Conservation (phyloP, 257 asterid genomes). For the Cruciata laevipes region DNA sequence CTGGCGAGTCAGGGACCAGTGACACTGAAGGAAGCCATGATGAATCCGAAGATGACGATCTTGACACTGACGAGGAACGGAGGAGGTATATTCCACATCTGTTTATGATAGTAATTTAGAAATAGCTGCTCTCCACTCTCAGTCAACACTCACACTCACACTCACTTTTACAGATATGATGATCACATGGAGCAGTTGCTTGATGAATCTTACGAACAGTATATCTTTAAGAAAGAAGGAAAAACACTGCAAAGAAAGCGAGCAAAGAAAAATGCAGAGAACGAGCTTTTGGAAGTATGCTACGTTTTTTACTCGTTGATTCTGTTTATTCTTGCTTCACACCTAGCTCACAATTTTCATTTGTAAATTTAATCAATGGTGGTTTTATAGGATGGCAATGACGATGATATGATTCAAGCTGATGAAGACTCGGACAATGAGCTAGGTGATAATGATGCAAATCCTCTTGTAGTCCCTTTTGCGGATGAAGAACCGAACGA, state of each 20-base stretch:
- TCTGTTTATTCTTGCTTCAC: neutral
- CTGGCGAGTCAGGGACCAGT: constrained; percentile 43
- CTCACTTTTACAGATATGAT: constrained; percentile 50
- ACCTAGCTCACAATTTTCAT: neutral
- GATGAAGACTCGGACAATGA: constrained; percentile 75
- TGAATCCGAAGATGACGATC: constrained; percentile 45
- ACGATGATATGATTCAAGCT: constrained; percentile 29
- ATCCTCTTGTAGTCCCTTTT: constrained; percentile 79
- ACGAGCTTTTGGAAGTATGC: constrained; percentile 52
- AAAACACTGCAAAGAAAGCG: constrained; percentile 80
- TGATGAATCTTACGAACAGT: constrained; percentile 75
- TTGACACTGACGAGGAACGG: constrained; percentile 87
- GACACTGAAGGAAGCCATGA: constrained; percentile 48
- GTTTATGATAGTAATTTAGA: neutral
- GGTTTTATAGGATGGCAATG: constrained; percentile 43
- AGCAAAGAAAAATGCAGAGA: constrained; percentile 49
- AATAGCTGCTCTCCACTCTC: neutral
- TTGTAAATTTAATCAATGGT: neutral
- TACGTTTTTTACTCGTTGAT: neutral
- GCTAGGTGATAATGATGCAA: constrained; percentile 39
- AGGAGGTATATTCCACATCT: constrained; percentile 35
- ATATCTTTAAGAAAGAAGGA: constrained; percentile 68
- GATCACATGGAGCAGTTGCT: constrained; percentile 59
- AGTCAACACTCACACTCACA: too few relatives aligned
- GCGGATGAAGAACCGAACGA: constrained; percentile 55